These are phyloP conservation scores for Lentinula novae-zelandiae DNA, from an alignment of 1,284 basidiomycete genomes.

Conservation along the genomic window DNA sequence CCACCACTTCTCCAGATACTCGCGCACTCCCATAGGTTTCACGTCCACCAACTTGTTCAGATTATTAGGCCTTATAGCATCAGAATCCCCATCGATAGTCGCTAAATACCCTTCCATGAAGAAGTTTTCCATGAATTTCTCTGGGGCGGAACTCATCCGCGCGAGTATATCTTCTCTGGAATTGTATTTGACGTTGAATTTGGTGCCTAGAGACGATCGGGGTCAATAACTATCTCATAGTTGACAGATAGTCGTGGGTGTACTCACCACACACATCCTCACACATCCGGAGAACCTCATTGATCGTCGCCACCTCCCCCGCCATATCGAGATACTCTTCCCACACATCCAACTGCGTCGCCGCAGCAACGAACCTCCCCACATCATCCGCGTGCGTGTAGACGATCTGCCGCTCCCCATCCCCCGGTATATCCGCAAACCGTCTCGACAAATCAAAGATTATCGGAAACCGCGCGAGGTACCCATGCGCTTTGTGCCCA, in stretches of 20 bases:
- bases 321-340: constrained; percentile 7
- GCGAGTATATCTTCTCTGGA: background rate
- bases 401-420: constrained; percentile 1
- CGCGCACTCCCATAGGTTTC: background rate
- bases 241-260: background rate
- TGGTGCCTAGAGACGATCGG: background rate
- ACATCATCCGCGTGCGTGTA: constrained; percentile 8
- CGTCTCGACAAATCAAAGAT: constrained; percentile 9
- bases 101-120: background rate
- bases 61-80: background rate
- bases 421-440: constrained; percentile 5
- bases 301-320: background rate
- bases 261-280: background rate
- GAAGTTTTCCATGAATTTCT: background rate
- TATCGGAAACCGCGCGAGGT: constrained; percentile 5
- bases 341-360: constrained; percentile 10
- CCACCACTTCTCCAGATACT: constrained; percentile 10
- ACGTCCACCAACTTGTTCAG: constrained; percentile 2
- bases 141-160: background rate
- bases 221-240: too few species aligned
- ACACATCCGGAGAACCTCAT: background rate
- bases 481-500: constrained; percentile 6
- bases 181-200: constrained; percentile 6
- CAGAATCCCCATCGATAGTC: background rate
- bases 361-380: constrained; percentile 10